phyloP scores from a whole-genome alignment of 305 asterid species.

The Fraxinus platypoda region DNA sequence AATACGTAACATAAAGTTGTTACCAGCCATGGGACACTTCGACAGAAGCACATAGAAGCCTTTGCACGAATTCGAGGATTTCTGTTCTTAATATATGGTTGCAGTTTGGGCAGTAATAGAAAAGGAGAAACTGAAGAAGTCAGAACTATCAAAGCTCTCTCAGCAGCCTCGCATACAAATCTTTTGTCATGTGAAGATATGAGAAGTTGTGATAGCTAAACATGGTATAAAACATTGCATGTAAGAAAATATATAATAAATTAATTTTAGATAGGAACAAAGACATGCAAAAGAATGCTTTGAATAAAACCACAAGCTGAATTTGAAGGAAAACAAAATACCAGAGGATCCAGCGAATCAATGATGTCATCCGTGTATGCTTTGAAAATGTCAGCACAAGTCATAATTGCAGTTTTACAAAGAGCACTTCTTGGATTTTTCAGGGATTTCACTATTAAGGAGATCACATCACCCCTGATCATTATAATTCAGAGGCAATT shows the following conservation, averaged over 20 bases:
- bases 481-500: constrained; percentile 17
- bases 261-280: neutral
- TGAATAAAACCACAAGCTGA: constrained; percentile 13
- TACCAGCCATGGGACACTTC: constrained; percentile 75
- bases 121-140: constrained; percentile 74
- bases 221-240: constrained; percentile 21
- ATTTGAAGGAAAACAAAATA: constrained; percentile 25
- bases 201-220: constrained; percentile 78
- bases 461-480: constrained; percentile 55
- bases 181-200: constrained; percentile 91
- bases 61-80: constrained; percentile 94
- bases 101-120: constrained; percentile 69
- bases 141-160: constrained; percentile 62
- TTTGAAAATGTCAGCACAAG: constrained; percentile 70
- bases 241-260: neutral
- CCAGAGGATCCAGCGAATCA: constrained; percentile 78
- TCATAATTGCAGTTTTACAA: constrained; percentile 85
- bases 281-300: neutral
- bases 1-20: constrained; percentile 8
- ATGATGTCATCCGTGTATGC: constrained; percentile 60
- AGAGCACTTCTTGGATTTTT: constrained; percentile 86
- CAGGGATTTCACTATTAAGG: constrained; percentile 64
- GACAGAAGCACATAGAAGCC: constrained; percentile 77
- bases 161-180: constrained; percentile 91
- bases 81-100: constrained; percentile 64